Base-by-base conservation (phyloP, 2,329 filamentous ascomycete genomes). In the Dactylellina parvicollis region DNA sequence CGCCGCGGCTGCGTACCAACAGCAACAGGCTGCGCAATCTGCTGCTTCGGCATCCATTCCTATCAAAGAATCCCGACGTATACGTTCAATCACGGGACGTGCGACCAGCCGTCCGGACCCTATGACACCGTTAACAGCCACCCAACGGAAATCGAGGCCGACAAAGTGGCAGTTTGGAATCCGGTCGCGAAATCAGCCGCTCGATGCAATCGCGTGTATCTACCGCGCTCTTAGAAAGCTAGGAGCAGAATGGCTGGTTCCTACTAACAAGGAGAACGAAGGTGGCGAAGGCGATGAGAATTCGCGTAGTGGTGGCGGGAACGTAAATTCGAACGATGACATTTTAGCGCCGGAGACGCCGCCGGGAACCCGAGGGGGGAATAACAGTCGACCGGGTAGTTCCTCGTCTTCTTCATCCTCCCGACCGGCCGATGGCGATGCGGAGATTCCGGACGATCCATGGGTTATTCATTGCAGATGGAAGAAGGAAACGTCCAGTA, bases 161-260 rank as follows among this genome's bases (percentile, higher is more conserved):
- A 91, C 93, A 14, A 92, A 94, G 76, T 99, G 95, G 95, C 95
- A 99, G 80, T 99, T 99, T 79, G 95, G 95, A 65, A 99, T 99
- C 74, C 88, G 95, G 36, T 96, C 92, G 47, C 88, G 95, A 52
- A 99, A 98, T 79, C 90, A 92, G 64, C 95, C 95, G 0, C 92
- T 93, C 78, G 95, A 99, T 80, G 95, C 95, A 0, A 90, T 99
- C 81, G 84, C 96, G 24, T 97, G 94, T 78, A 95, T 99, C 64
- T 97, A 97, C 84, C 92, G 94, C 80, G 93, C 95, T 0, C 83
- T 99, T 44, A 85, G 89, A 73, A 93, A 93, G 76, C 89, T 97
- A 78, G 93, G 92, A 30, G 95, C 93, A 10, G 89, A 92, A 54
- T 98, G 96, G 90, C 88, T 96, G 77, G 56, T 59, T 10, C 64